Conservation (phyloP, 768 basidiomycete genomes). For the Gymnopilus junonius region DNA sequence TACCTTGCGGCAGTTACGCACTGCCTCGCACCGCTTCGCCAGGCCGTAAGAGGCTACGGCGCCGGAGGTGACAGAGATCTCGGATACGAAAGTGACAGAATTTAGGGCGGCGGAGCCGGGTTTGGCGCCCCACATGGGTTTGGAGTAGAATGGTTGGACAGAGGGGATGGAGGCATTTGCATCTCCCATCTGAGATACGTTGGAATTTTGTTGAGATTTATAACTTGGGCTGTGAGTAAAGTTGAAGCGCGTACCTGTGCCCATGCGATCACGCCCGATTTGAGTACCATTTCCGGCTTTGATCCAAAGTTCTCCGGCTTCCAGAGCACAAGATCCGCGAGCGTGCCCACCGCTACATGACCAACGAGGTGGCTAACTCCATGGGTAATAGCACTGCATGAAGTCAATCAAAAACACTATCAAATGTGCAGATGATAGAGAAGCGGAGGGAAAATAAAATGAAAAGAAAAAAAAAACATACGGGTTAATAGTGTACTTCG, state of each 20-base stretch:
- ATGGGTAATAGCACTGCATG: constrained; percentile 84
- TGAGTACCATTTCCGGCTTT: constrained; percentile 93
- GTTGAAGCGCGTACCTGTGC: constrained; percentile 62
- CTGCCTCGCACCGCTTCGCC: constrained; percentile 73
- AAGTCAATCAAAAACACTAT: neutral
- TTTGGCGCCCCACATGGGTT: constrained; percentile 94
- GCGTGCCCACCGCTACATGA: constrained; percentile 75
- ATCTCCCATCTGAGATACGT: constrained; percentile 79
- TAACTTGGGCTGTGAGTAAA: neutral
- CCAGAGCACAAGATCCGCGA: constrained; percentile 97
- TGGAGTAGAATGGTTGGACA: constrained; percentile 85
- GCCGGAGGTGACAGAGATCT: constrained; percentile 63
- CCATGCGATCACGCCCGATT: constrained; percentile 92
- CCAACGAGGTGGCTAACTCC: constrained; percentile 91
- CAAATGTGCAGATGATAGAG: no score
- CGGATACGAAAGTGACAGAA: constrained; percentile 87
- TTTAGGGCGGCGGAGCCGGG: constrained; percentile 80
- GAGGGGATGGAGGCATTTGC: constrained; percentile 96
- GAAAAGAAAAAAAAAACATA: constrained; percentile 43
- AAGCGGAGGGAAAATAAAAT: no score
- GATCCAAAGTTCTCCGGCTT: constrained; percentile 92
- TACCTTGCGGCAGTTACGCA: constrained; percentile 74
- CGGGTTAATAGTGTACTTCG: constrained; percentile 99
- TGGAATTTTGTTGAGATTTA: neutral
- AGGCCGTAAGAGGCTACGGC: constrained; percentile 70